Evolutionary conservation across 202 grass and related monocot genomes (phyloP).

Genomic region (Hordeum pubiflorum): DNA sequence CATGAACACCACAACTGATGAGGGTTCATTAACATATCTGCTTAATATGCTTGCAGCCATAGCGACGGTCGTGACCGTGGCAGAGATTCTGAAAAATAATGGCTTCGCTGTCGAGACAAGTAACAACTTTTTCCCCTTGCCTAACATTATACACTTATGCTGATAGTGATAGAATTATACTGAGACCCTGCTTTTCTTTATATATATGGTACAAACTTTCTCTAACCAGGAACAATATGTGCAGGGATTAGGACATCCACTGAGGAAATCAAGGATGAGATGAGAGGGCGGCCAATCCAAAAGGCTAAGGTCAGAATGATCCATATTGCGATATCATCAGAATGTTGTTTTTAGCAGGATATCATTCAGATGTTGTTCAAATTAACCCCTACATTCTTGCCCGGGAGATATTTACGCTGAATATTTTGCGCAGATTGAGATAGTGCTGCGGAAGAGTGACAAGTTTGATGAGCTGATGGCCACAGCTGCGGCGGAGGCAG

Average conservation of each 20-base stretch:
- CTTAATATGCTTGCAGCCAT: conserved; percentile 36
- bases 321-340: not conserved
- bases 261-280: conserved; percentile 53
- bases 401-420: not conserved
- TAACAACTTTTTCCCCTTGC: not conserved
- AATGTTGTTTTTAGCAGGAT: not conserved
- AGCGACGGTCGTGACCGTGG: conserved; percentile 37
- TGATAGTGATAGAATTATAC: not conserved
- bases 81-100: conserved; percentile 67
- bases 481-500: conserved; percentile 31
- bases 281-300: conserved; percentile 37
- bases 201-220: not conserved
- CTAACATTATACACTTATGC: not conserved
- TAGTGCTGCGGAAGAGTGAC: conserved; percentile 47
- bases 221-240: not conserved
- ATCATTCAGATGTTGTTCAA: not conserved
- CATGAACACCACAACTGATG: not conserved
- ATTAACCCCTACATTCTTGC: not conserved
- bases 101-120: conserved; percentile 45
- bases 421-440: conserved; percentile 42
- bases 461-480: conserved; percentile 72
- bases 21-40: not conserved
- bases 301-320: conserved; percentile 50
- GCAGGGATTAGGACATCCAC: conserved; percentile 67
- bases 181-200: not conserved